These are phyloP conservation scores for Podospora conica DNA, from an alignment of 495 filamentous ascomycete species.

Conservation along the genomic window DNA sequence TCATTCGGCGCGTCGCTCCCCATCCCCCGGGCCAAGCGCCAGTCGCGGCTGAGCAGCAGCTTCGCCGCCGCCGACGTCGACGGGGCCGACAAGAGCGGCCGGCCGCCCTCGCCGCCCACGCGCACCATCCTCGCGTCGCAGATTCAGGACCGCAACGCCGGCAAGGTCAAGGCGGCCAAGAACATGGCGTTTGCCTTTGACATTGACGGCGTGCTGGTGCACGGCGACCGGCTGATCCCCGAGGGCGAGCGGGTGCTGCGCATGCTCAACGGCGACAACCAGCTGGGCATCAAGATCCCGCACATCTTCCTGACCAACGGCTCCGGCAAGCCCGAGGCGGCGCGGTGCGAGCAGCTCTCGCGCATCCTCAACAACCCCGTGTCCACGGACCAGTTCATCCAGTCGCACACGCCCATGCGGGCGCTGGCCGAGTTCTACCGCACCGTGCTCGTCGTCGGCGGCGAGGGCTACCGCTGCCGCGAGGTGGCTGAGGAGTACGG, in stretches of 20 bases:
- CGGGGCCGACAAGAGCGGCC: conserved; percentile 31
- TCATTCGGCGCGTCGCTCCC: conserved; percentile 73
- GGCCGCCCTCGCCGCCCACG: conserved; percentile 47
- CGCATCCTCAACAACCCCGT: conserved; percentile 53
- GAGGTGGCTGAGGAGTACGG: conserved; percentile 61
- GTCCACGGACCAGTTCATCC: conserved; percentile 60
- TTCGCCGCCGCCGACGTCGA: conserved; percentile 37
- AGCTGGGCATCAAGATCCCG: conserved; percentile 64
- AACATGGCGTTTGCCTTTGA: conserved; percentile 65
- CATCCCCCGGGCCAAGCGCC: conserved; percentile 65
- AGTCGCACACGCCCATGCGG: conserved; percentile 61
- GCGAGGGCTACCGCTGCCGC: conserved; percentile 59
- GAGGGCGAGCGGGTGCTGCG: conserved; percentile 53
- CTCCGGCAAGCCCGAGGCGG: conserved; percentile 55
- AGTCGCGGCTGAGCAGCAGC: conserved; percentile 59
- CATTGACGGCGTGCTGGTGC: conserved; percentile 61
- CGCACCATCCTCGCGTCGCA: conserved; percentile 67
- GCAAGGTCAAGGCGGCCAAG: conserved; percentile 60
- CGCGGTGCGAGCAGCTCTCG: conserved; percentile 52
- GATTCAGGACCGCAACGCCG: conserved; percentile 63
- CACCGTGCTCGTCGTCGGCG: conserved; percentile 60
- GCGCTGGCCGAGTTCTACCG: conserved; percentile 61
- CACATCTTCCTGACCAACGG: conserved; percentile 67
- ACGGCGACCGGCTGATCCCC: conserved; percentile 58
- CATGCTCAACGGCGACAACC: conserved; percentile 61